Percentiles rank a stretch among this genome's conserved stretches.
These are phyloP conservation scores for Drosera capensis DNA, from an alignment of 148 eudicot species.

Conservation along the genomic window DNA sequence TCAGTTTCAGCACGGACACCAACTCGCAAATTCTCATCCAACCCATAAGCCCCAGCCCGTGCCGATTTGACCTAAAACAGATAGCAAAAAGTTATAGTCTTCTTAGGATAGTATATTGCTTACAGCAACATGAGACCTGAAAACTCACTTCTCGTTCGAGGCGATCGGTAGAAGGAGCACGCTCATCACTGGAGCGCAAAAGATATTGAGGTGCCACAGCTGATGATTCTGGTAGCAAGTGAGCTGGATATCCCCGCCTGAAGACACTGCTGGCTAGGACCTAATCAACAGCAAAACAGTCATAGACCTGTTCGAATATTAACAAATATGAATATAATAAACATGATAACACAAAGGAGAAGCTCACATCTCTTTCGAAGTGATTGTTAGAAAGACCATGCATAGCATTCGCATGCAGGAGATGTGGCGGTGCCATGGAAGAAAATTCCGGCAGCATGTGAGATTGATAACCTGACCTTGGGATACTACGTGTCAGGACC, in stretches of 20 bases:
- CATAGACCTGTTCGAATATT: no score
- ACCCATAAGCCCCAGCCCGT: conserved; percentile 38
- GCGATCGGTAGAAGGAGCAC: no score
- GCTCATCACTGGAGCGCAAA: no score
- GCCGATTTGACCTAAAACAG: conserved; percentile 23
- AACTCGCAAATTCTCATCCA: conserved; percentile 13
- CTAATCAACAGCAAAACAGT: no score
- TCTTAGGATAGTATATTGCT: neutral
- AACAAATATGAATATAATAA: no score
- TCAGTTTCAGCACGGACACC: conserved; percentile 25
- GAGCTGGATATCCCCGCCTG: no score
- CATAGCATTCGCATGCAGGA: conserved; percentile 11
- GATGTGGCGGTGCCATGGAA: conserved; percentile 19
- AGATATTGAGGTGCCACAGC: neutral
- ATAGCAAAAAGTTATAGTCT: neutral
- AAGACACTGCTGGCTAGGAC: no score
- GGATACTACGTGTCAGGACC: conserved; percentile 10
- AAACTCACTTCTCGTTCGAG: no score
- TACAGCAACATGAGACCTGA: neutral
- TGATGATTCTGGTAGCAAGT: neutral
- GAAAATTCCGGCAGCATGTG: conserved; percentile 3
- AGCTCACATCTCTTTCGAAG: conserved; percentile 23
- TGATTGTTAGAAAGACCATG: conserved; percentile 19
- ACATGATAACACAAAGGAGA: conserved; percentile 4
- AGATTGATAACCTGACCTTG: conserved; percentile 7